Evolutionary conservation across 148 eudicot species (phyloP).

Genomic region (Pharnaceum exiguum): DNA sequence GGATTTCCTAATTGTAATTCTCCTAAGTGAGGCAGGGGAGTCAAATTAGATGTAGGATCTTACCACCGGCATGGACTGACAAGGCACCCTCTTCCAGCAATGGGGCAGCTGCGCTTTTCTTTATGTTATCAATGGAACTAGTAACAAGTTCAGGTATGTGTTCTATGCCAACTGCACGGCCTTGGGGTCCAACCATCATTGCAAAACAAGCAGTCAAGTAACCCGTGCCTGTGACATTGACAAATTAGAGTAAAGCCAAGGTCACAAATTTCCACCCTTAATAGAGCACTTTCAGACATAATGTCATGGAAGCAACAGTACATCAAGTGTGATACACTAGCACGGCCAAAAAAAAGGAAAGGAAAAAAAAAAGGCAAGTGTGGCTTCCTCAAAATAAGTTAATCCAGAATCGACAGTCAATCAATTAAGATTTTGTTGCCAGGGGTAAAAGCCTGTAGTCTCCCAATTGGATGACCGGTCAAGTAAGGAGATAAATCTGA

Average conservation of each 20-base stretch:
- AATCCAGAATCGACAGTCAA: too few species aligned
- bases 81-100: constrained; percentile 68
- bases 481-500: too few species aligned
- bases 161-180: constrained; percentile 88
- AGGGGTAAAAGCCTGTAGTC: too few species aligned
- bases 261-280: background rate
- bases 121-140: constrained; percentile 55
- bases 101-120: constrained; percentile 80
- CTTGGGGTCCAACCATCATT: constrained; percentile 83
- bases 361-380: too few species aligned
- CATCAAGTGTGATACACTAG: too few species aligned
- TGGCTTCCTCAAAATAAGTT: too few species aligned
- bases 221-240: constrained; percentile 55
- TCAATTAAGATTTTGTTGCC: too few species aligned
- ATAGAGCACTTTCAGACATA: background rate
- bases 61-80: constrained; percentile 80
- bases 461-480: too few species aligned
- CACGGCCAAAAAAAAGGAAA: too few species aligned
- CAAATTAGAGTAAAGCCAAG: background rate
- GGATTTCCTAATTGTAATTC: too few species aligned
- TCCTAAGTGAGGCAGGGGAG: background rate
- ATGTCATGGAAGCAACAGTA: background rate
- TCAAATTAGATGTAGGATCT: constrained; percentile 1
- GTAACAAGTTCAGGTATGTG: constrained; percentile 84
- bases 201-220: constrained; percentile 97